A percentile compares a stretch with the other conserved stretches of the same genome.
Conservation (phyloP, 768 basidiomycete species). For the Sistotremastrum suecicum region DNA sequence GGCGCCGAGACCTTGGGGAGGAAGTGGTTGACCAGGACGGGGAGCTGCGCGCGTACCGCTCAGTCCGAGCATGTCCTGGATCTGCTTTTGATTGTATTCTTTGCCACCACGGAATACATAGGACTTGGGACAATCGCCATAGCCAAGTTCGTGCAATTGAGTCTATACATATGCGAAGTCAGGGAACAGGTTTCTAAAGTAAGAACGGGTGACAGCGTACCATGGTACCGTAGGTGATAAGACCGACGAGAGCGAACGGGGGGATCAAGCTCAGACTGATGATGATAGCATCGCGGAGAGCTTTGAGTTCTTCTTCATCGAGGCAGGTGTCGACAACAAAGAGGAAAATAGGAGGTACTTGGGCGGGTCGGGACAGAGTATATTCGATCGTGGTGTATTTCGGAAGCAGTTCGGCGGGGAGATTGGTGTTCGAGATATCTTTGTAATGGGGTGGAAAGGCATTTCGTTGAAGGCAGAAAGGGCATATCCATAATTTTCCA, state of each 20-base stretch:
- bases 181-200: not conserved
- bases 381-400: conserved; percentile 99
- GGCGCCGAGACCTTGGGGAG: conserved; percentile 69
- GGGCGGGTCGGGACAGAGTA: conserved; percentile 84
- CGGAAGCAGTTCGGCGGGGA: conserved; percentile 89
- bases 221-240: conserved; percentile 97
- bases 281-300: conserved; percentile 86
- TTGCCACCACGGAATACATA: conserved; percentile 98
- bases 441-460: conserved; percentile 98
- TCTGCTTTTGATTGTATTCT: conserved; percentile 91
- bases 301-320: conserved; percentile 91
- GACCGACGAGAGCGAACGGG: conserved; percentile 85
- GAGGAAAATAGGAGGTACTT: conserved; percentile 90
- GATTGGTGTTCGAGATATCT: conserved; percentile 92
- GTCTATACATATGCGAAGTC: conserved; percentile 36
- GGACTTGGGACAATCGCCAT: conserved; percentile 90
- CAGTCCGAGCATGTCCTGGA: conserved; percentile 95
- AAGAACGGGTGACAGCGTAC: conserved; percentile 25
- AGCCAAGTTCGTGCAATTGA: conserved; percentile 97
- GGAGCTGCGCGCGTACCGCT: conserved; percentile 71
- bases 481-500: conserved; percentile 98
- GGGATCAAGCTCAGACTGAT: conserved; percentile 89
- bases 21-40: conserved; percentile 72
- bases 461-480: conserved; percentile 94
- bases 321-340: conserved; percentile 97